Evolutionary conservation across 1,284 basidiomycete species (phyloP).

Genomic region (Paramarasmius palmivorus): DNA sequence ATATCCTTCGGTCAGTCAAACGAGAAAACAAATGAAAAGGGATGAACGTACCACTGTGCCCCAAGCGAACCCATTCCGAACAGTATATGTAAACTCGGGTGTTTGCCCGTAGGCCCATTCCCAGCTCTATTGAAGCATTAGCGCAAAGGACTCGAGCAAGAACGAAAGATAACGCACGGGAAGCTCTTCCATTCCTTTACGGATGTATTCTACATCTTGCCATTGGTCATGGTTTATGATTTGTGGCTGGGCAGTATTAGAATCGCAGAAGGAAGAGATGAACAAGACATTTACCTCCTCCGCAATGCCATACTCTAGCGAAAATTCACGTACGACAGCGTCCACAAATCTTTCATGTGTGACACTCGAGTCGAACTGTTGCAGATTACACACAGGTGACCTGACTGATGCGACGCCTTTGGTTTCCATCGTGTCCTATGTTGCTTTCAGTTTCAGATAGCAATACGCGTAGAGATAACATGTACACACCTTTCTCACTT

Average conservation of each 20-base stretch:
- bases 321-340: constrained; percentile 78
- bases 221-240: constrained; percentile 41
- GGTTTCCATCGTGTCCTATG: constrained; percentile 74
- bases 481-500: constrained; percentile 63
- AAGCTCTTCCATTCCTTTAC: constrained; percentile 71
- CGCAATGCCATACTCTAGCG: constrained; percentile 53
- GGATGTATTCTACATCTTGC: constrained; percentile 56
- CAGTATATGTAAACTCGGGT: constrained; percentile 81
- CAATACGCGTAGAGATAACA: not conserved
- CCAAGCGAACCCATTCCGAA: constrained; percentile 55
- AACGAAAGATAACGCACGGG: constrained; percentile 26
- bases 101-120: constrained; percentile 94
- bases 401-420: constrained; percentile 91
- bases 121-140: constrained; percentile 68
- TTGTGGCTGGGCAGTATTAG: constrained; percentile 21
- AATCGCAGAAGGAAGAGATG: constrained; percentile 8
- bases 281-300: constrained; percentile 35
- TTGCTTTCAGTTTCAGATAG: not conserved
- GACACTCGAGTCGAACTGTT: constrained; percentile 50
- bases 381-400: constrained; percentile 88
- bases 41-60: constrained; percentile 53
- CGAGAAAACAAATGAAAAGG: not conserved
- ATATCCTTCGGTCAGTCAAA: not conserved
- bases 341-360: constrained; percentile 74
- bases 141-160: not conserved